Percentiles rank a stretch among this genome's conserved stretches.
These are phyloP conservation scores for Tritrichomonas foetus DNA, from an alignment of 208 protist species.

Conservation along the genomic window DNA sequence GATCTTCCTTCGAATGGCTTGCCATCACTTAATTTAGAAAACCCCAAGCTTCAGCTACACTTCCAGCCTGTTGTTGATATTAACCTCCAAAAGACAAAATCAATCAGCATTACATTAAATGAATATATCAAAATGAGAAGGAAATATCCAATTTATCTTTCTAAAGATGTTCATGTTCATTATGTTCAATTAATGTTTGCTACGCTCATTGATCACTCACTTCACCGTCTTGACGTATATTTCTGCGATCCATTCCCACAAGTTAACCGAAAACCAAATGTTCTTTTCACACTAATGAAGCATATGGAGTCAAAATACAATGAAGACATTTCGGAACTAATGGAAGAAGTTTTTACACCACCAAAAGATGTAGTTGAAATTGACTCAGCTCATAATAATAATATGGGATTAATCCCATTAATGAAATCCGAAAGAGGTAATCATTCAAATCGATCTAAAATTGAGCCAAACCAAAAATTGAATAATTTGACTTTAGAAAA, in stretches of 20 bases:
- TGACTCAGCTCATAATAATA: neutral
- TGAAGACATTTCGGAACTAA: neutral
- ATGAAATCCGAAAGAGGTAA: no score
- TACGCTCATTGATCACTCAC: neutral
- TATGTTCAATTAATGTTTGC: neutral
- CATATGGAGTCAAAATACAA: neutral
- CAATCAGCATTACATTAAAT: neutral
- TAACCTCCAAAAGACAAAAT: neutral
- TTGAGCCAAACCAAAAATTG: no score
- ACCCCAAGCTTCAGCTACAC: neutral
- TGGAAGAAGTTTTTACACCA: neutral
- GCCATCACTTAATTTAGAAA: neutral
- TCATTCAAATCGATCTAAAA: no score
- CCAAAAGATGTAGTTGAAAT: neutral
- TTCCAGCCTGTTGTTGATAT: neutral
- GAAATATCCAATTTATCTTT: neutral
- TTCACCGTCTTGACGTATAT: neutral
- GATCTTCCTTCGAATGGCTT: neutral
- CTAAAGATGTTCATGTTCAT: neutral
- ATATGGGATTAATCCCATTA: no score
- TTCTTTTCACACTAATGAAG: neutral
- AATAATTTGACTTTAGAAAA: no score
- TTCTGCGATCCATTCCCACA: constrained; percentile 27
- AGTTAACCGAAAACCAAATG: neutral
- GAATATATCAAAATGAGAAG: neutral